Conservation (phyloP, 2,329 filamentous ascomycete genomes). For the Cladophialophora immunda region DNA sequence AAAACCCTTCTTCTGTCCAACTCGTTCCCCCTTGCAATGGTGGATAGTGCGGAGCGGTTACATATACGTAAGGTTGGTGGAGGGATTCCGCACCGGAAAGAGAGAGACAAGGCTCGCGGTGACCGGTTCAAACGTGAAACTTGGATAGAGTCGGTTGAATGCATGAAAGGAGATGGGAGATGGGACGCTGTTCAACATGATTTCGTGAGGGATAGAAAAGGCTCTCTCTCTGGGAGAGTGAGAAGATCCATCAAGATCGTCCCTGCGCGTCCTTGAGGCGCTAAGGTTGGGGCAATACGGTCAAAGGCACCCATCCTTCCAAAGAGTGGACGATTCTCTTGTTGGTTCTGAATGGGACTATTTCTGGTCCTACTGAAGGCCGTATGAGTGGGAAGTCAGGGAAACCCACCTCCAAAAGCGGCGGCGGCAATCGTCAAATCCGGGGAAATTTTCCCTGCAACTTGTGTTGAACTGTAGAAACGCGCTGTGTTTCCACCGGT, state of each 20-base stretch:
- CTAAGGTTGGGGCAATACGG: neutral
- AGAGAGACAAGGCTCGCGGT: constrained; percentile 3
- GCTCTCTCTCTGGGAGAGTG: neutral
- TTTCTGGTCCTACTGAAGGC: neutral
- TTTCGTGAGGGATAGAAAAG: neutral
- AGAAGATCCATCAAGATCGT: neutral
- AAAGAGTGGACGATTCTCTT: neutral
- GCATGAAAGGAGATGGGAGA: constrained; percentile 6
- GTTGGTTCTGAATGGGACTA: neutral
- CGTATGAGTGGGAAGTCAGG: neutral
- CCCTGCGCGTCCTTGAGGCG: constrained; percentile 4
- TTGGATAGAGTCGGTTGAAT: neutral
- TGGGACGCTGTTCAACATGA: neutral
- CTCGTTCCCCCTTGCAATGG: no score
- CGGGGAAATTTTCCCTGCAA: no score
- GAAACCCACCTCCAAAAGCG: no score
- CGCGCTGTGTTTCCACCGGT: no score
- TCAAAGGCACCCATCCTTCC: no score
- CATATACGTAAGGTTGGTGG: neutral
- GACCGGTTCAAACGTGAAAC: neutral
- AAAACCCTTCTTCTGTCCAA: no score
- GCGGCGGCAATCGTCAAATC: no score
- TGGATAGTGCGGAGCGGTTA: no score
- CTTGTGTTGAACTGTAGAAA: no score
- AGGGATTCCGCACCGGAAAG: constrained; percentile 1